phyloP scores from a whole-genome alignment of 352 stramenopile species.

The Phytophthora meadii region DNA sequence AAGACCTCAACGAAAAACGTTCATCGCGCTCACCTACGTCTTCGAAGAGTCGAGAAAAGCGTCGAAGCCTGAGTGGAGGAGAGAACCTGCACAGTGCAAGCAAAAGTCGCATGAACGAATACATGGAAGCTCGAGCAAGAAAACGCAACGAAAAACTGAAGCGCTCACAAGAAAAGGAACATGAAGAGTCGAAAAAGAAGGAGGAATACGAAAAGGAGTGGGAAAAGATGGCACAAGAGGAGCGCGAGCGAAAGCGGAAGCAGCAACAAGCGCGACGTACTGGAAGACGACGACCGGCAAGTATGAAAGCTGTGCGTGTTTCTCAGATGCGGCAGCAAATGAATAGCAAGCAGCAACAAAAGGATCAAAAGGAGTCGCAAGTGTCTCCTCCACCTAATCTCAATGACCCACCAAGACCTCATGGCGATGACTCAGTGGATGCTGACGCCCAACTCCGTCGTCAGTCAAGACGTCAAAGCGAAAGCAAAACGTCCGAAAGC shows the following conservation, averaged over 20 bases:
- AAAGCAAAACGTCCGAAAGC: conserved; percentile 67
- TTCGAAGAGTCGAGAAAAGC: conserved; percentile 52
- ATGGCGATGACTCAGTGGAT: conserved; percentile 41
- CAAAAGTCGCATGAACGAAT: conserved; percentile 89
- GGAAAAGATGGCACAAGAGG: conserved; percentile 90
- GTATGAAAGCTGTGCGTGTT: conserved; percentile 84
- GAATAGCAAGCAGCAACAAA: conserved; percentile 71
- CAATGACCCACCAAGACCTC: conserved; percentile 30
- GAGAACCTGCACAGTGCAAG: conserved; percentile 45
- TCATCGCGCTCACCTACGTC: conserved; percentile 45
- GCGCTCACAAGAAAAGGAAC: conserved; percentile 74
- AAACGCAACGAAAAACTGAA: conserved; percentile 84
- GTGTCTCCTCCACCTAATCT: conserved; percentile 16
- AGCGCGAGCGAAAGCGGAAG: conserved; percentile 82
- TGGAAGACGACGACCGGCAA: conserved; percentile 71
- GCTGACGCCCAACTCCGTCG: conserved; percentile 38
- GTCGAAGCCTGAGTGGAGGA: conserved; percentile 41
- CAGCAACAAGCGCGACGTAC: conserved; percentile 77
- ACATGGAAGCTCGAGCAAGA: conserved; percentile 84
- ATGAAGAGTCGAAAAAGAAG: conserved; percentile 79
- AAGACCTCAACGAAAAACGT: conserved; percentile 26
- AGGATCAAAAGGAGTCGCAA: conserved; percentile 42
- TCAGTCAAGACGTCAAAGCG: conserved; percentile 47
- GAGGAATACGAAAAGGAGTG: conserved; percentile 90
- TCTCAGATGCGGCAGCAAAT: conserved; percentile 88